A percentile compares a stretch with the other conserved stretches of the same genome.
These are phyloP conservation scores for Yamadazyma conglobata DNA, from an alignment of 1,139 yeast genomes.

Conservation along the genomic window DNA sequence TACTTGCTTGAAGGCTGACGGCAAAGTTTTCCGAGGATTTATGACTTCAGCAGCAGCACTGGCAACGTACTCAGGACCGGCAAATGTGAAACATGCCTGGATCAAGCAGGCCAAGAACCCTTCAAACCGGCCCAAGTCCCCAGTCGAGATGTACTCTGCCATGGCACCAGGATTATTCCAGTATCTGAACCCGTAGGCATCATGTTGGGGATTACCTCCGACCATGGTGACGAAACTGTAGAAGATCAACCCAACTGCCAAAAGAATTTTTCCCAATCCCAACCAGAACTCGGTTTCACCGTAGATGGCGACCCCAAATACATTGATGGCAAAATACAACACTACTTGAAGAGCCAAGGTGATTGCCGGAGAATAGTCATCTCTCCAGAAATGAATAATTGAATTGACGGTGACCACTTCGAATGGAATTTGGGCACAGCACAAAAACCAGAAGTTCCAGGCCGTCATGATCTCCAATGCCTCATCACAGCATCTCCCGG, in stretches of 20 bases:
- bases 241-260: constrained; percentile 52
- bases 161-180: constrained; percentile 66
- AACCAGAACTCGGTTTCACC: constrained; percentile 73
- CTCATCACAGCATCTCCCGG: constrained; percentile 58
- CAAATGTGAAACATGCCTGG: constrained; percentile 70
- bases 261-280: constrained; percentile 54
- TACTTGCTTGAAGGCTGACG: constrained; percentile 73
- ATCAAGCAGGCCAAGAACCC: constrained; percentile 64
- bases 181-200: constrained; percentile 61
- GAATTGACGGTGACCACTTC: constrained; percentile 83
- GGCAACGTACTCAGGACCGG: constrained; percentile 66
- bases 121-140: constrained; percentile 46
- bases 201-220: constrained; percentile 60
- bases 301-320: constrained; percentile 58
- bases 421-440: constrained; percentile 75
- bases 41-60: constrained; percentile 75
- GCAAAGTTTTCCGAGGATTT: constrained; percentile 71
- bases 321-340: constrained; percentile 58
- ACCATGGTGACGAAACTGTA: constrained; percentile 47
- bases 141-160: constrained; percentile 35
- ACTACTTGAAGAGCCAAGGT: constrained; percentile 63
- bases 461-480: constrained; percentile 77
- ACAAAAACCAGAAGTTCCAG: constrained; percentile 78
- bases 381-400: constrained; percentile 75
- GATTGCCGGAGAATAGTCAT: constrained; percentile 67